phyloP scores from a whole-genome alignment of 768 basidiomycete species.

The Chalciporus piperatus region DNA sequence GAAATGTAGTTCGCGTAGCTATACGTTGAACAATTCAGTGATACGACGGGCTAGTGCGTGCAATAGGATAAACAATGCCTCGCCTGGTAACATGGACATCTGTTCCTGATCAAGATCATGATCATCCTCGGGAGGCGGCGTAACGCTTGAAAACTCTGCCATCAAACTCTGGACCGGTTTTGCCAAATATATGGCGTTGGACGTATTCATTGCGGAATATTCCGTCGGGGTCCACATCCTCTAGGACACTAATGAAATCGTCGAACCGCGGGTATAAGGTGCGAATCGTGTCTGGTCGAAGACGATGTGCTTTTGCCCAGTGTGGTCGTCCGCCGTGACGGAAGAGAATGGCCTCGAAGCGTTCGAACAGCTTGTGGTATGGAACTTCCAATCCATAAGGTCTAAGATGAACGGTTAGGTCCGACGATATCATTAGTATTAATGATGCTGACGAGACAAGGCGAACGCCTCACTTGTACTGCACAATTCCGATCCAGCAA shows the following conservation, averaged over 20 bases:
- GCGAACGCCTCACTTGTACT: slow-evolving; percentile 78
- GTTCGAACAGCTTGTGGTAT: slow-evolving; percentile 73
- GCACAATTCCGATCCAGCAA: slow-evolving; percentile 97
- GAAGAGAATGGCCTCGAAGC: slow-evolving; percentile 69
- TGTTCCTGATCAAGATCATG: not conserved
- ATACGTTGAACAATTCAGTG: slow-evolving; percentile 5
- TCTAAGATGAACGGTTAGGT: slow-evolving; percentile 38
- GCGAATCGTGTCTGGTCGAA: slow-evolving; percentile 62
- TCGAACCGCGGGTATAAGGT: slow-evolving; percentile 78
- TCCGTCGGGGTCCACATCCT: slow-evolving; percentile 69
- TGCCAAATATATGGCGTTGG: slow-evolving; percentile 80
- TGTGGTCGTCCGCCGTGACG: slow-evolving; percentile 82
- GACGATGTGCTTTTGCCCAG: slow-evolving; percentile 91
- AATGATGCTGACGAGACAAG: slow-evolving; percentile 1
- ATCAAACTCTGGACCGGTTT: slow-evolving; percentile 37
- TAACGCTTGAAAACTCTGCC: slow-evolving; percentile 47
- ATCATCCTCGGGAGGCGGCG: slow-evolving; percentile 10
- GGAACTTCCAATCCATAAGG: slow-evolving; percentile 84
- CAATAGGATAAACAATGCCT: slow-evolving; percentile 4
- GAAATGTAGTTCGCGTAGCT: slow-evolving; percentile 10
- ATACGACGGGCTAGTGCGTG: slow-evolving; percentile 5
- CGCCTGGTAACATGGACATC: not conserved
- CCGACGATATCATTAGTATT: not conserved
- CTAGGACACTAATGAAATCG: slow-evolving; percentile 66
- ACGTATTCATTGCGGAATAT: slow-evolving; percentile 89